Conservation (phyloP, 2,329 filamentous ascomycete species). For the Fusarium nematophilum region DNA sequence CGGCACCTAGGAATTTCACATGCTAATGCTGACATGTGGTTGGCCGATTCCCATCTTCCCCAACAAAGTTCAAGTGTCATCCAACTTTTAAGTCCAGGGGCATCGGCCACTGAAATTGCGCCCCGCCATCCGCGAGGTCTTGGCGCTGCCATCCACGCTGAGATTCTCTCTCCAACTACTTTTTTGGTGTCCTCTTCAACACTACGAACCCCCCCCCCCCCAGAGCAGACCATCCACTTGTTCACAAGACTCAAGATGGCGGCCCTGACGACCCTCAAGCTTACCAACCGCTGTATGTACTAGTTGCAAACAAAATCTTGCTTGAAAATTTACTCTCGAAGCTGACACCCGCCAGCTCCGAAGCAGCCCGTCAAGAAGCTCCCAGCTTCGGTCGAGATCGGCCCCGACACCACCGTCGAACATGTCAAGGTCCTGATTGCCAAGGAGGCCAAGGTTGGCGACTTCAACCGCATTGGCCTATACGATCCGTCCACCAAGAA, state of each 20-base stretch:
- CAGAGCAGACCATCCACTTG: constrained; percentile 7
- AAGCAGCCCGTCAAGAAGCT: constrained; percentile 65
- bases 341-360: constrained; percentile 49
- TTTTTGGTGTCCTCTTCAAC: constrained; percentile 31
- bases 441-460: constrained; percentile 60
- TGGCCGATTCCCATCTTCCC: too few species aligned
- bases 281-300: constrained; percentile 55
- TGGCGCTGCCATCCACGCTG: constrained; percentile 5
- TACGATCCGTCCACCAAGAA: constrained; percentile 71
- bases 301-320: neutral
- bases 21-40: too few species aligned
- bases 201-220: constrained; percentile 1
- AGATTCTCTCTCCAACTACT: constrained; percentile 15
- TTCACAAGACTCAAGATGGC: constrained; percentile 42
- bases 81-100: constrained; percentile 16
- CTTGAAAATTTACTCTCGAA: neutral
- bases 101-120: neutral
- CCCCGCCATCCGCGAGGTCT: too few species aligned
- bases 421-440: constrained; percentile 69
- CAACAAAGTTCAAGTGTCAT: constrained; percentile 6
- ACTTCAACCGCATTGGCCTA: constrained; percentile 72
- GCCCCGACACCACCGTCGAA: constrained; percentile 66
- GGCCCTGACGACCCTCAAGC: constrained; percentile 52
- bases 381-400: constrained; percentile 62
- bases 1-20: too few species aligned